Evolutionary conservation across 2,329 filamentous ascomycete species (phyloP).

Genomic region (Xylariaceae sp.): DNA sequence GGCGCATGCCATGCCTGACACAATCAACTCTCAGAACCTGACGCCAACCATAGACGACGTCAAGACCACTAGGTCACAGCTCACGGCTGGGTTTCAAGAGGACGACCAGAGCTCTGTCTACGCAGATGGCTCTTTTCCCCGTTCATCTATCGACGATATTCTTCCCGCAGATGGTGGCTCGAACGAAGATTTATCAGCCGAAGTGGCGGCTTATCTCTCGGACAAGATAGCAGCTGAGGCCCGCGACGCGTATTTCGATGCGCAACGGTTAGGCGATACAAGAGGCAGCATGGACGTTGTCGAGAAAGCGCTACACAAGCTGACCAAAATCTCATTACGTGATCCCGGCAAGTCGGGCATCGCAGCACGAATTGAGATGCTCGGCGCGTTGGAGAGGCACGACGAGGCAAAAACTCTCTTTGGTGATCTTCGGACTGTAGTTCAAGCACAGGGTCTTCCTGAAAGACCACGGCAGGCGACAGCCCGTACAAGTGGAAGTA

Average conservation of each 20-base stretch:
- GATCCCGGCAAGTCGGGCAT: constrained; percentile 2
- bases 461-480: background rate
- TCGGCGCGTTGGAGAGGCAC: constrained; percentile 7
- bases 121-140: constrained; percentile 8
- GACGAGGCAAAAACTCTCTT: constrained; percentile 7
- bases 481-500: background rate
- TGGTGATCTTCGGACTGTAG: constrained; percentile 3
- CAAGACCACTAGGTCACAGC: constrained; percentile 4
- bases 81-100: constrained; percentile 4
- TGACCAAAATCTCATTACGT: constrained; percentile 5
- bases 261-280: constrained; percentile 7
- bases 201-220: constrained; percentile 8
- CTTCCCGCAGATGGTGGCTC: constrained; percentile 4
- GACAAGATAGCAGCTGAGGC: constrained; percentile 7
- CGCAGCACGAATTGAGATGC: constrained; percentile 9
- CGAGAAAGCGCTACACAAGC: constrained; percentile 2
- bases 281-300: constrained; percentile 4
- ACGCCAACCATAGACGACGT: constrained; percentile 9
- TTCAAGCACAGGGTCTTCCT: background rate
- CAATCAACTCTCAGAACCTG: constrained; percentile 2
- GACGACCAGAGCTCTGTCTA: constrained; percentile 5
- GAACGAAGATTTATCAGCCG: constrained; percentile 1
- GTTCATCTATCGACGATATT: constrained; percentile 9
- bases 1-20: constrained; percentile 4
- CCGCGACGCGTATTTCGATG: constrained; percentile 9